Conservation (phyloP, 345 rosid genomes). For the Eucalyptus viminalis region DNA sequence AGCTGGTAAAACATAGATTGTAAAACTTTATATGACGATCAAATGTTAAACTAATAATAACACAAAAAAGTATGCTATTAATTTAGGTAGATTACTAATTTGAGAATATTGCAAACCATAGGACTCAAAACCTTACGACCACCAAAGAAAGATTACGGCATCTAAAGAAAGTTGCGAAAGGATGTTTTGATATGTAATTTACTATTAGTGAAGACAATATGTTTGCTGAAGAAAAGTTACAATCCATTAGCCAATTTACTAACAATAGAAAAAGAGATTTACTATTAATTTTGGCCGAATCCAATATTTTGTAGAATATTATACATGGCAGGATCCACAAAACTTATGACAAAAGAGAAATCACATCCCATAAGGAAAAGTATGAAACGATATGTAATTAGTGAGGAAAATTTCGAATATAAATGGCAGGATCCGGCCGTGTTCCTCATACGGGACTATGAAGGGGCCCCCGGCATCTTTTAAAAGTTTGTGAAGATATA, state of each 20-base stretch:
- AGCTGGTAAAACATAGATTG: neutral
- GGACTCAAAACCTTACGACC: neutral
- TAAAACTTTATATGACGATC: neutral
- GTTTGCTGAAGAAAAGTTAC: neutral
- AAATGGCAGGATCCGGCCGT: neutral
- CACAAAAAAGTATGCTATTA: neutral
- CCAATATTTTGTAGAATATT: too few species aligned
- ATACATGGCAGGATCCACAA: neutral
- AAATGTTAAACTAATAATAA: too few species aligned
- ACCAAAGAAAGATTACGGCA: neutral
- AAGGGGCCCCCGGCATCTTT: neutral
- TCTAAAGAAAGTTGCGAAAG: neutral
- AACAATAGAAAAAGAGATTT: neutral
- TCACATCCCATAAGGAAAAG: too few species aligned
- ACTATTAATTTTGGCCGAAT: neutral
- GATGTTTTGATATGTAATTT: neutral
- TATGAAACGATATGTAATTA: too few species aligned
- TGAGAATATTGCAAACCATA: too few species aligned
- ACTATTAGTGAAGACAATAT: neutral
- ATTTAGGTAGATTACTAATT: too few species aligned
- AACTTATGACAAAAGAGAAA: too few species aligned
- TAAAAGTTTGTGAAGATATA: neutral
- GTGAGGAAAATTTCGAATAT: too few species aligned
- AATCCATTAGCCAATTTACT: neutral
- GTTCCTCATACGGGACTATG: neutral